phyloP scores from a whole-genome alignment of 257 asterid species.

The Eustoma russellianum region DNA sequence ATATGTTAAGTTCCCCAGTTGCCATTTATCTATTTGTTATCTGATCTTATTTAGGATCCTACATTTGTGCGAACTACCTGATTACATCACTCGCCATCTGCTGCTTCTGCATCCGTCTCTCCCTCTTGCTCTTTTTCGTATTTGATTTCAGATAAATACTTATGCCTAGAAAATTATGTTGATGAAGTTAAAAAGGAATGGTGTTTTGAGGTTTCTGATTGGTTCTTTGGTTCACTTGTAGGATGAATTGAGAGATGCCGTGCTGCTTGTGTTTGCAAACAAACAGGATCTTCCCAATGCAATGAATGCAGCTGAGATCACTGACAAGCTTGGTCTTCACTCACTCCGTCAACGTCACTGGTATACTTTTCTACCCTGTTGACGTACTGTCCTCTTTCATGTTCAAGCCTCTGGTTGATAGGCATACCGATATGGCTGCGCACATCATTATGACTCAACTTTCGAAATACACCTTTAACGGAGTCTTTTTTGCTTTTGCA shows the following conservation, averaged over 20 bases:
- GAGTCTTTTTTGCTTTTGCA: constrained; percentile 3
- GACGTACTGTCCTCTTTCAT: background rate
- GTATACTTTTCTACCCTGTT: constrained; percentile 13
- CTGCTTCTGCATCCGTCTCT: background rate
- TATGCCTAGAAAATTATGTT: background rate
- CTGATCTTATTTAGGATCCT: background rate
- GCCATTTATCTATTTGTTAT: background rate
- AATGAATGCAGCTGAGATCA: constrained; percentile 66
- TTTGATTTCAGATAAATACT: background rate
- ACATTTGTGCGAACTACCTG: background rate
- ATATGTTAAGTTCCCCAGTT: background rate
- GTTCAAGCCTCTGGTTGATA: background rate
- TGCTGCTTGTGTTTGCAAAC: constrained; percentile 62
- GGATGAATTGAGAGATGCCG: constrained; percentile 69
- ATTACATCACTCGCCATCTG: background rate
- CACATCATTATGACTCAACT: no score
- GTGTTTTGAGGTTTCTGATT: background rate
- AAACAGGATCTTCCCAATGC: constrained; percentile 74
- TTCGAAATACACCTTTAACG: no score
- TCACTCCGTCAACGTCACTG: constrained; percentile 69
- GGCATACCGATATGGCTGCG: background rate
- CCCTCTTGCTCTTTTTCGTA: background rate
- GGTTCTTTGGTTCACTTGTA: constrained; percentile 8
- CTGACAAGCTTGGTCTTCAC: constrained; percentile 69
- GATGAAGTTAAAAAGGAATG: background rate